Evolutionary conservation across 2,329 filamentous ascomycete genomes (phyloP).

Genomic region (Didymella lethalis): DNA sequence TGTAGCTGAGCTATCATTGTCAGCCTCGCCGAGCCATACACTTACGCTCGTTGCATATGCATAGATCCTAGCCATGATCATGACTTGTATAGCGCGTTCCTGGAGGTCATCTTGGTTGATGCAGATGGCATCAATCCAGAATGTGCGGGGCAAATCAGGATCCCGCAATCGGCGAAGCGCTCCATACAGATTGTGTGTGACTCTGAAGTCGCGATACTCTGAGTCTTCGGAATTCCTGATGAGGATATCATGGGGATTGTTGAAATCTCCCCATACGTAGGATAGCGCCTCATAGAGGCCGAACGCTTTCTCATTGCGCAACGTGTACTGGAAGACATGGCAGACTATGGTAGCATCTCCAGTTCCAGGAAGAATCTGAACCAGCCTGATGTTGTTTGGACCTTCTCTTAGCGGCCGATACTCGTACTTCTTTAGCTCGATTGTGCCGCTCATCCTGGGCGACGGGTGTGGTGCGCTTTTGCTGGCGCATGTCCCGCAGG

Average conservation of each 20-base stretch:
- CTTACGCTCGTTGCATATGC: not conserved
- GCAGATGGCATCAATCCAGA: not conserved
- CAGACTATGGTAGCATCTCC: not conserved
- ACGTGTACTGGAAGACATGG: not conserved
- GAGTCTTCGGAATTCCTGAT: not conserved
- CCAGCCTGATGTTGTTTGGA: not conserved
- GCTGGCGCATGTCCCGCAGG: no score
- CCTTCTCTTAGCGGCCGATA: not conserved
- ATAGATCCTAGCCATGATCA: not conserved
- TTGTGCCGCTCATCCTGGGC: not conserved
- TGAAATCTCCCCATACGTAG: not conserved
- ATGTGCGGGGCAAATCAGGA: not conserved
- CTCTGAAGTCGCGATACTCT: not conserved
- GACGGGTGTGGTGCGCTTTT: no score
- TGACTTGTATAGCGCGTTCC: not conserved
- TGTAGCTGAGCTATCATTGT: not conserved
- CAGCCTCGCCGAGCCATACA: not conserved
- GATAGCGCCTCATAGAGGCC: not conserved
- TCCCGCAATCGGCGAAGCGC: not conserved
- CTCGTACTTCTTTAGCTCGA: not conserved
- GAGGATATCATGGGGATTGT: not conserved
- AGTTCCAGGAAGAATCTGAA: not conserved
- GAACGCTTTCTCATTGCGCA: not conserved
- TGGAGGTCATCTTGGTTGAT: not conserved
- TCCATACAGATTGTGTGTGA: not conserved